Base-by-base conservation (phyloP, 2,329 filamentous ascomycete species). In the Fusarium beomiforme region DNA sequence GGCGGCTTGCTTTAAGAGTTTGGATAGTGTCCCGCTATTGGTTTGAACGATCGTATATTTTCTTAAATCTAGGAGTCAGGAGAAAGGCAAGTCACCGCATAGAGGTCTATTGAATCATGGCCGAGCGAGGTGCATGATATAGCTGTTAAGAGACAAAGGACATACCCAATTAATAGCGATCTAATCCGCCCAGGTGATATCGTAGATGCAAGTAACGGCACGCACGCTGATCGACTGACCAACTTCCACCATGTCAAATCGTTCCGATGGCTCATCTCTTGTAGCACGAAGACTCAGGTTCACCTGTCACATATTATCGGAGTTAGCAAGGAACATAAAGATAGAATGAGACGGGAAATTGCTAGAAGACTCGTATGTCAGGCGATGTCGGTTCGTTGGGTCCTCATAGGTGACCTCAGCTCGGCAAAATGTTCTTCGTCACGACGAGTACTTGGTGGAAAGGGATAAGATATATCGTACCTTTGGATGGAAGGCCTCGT, bases 1-100 rank as follows among this genome's bases (percentile, higher is more conserved):
- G n/a, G 44, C 53, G 17, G 26, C 55, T 39, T 69, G 59, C 80
- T 92, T 85, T 26, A 12, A n/a, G 19, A 29, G 47, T 11, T 23
- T 47, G 26, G 60, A 42, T 6, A 33, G 41, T 29, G 42, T 59
- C 6, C 44, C 56, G 7, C 10, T 66, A 24, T 39, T 59, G 13
- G 17, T 60, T 23, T 57, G 19, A 57, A 8, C 4, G 2, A 2
- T 19, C 23, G 12, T n/a, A 5, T 16, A 16, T 51, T n/a, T n/a
- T n/a, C n/a, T n/a, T n/a, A n/a, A n/a, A n/a, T n/a, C n/a, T n/a
- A n/a, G n/a, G n/a, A n/a, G n/a, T n/a, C n/a, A n/a, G n/a, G 10
- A 49, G n/a, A 8, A 9, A 1, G 7, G 14, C 2, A 7, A 37
- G 13, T 7, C 2, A 21, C 3, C 2, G 16, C 4, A 8, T 34